Conservation (phyloP, 352 stramenopile species). For the Phytopythium chamaehyphon region DNA sequence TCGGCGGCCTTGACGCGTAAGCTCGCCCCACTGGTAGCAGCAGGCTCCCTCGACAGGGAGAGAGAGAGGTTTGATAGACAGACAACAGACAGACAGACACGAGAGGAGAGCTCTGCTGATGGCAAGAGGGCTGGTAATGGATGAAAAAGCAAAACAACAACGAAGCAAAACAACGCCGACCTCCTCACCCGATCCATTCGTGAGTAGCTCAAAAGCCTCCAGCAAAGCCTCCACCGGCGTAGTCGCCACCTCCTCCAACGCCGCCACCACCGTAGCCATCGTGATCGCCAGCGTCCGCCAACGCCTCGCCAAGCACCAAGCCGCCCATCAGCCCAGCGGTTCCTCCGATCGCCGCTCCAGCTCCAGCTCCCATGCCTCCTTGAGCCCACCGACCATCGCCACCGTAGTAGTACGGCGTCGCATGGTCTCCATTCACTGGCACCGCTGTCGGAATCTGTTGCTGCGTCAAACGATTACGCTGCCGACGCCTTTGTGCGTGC, state of each 20-base stretch:
- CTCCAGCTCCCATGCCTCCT: constrained; percentile 23
- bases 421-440: constrained; percentile 8
- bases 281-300: constrained; percentile 14
- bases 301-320: constrained; percentile 18
- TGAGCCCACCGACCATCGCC: background rate
- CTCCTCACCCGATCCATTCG: too few species aligned
- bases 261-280: background rate
- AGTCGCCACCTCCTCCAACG: too few species aligned
- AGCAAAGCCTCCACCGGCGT: constrained; percentile 14
- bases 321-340: constrained; percentile 23
- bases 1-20: constrained; percentile 62
- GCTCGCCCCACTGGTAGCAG: constrained; percentile 1
- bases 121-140: too few species aligned
- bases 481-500: background rate
- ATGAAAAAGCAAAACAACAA: too few species aligned
- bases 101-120: too few species aligned
- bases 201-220: constrained; percentile 21
- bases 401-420: too few species aligned
- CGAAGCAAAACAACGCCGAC: too few species aligned
- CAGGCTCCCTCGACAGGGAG: constrained; percentile 9
- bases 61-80: constrained; percentile 21
- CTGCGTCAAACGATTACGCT: background rate
- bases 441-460: constrained; percentile 6
- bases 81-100: constrained; percentile 3
- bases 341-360: constrained; percentile 21